A percentile compares a stretch with the other conserved stretches of the same genome.
phyloP scores from a whole-genome alignment of 176 grass and related monocot genomes.

The Oryza brachyantha region DNA sequence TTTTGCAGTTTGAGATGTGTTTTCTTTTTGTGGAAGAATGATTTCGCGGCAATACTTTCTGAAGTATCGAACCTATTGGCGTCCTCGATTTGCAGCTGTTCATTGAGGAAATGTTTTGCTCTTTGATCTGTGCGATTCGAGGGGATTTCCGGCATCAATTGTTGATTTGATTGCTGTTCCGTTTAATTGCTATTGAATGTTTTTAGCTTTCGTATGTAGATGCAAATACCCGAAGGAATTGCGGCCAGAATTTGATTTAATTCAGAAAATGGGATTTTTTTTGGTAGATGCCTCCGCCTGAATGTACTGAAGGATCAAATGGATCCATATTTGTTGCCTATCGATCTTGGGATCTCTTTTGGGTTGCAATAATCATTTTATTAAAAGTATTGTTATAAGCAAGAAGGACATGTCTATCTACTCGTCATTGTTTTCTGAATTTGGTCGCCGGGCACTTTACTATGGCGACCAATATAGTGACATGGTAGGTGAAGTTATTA shows the following conservation, averaged over 20 bases:
- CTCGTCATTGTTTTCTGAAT: neutral
- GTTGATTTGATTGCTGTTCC: neutral
- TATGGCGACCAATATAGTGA: slow-evolving; percentile 22
- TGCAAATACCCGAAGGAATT: neutral
- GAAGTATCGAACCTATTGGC: neutral
- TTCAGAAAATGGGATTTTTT: neutral
- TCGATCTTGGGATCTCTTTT: neutral
- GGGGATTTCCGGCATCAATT: neutral
- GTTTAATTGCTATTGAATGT: neutral
- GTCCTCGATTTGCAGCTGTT: slow-evolving; percentile 3
- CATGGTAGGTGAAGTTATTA: slow-evolving; percentile 1
- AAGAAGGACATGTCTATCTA: neutral
- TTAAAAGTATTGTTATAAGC: neutral
- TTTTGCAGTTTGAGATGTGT: neutral
- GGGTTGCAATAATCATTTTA: neutral
- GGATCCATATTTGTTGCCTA: neutral
- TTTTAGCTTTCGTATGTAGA: neutral
- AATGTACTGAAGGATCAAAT: neutral
- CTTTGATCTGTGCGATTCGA: slow-evolving; percentile 2
- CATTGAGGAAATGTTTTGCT: neutral
- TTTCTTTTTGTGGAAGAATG: neutral
- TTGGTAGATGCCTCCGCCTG: neutral
- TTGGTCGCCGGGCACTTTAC: neutral
- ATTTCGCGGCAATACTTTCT: neutral
- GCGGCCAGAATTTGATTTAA: neutral